Conservation (phyloP, 169 alveolate genomes). For the Eimeria praecox region DNA sequence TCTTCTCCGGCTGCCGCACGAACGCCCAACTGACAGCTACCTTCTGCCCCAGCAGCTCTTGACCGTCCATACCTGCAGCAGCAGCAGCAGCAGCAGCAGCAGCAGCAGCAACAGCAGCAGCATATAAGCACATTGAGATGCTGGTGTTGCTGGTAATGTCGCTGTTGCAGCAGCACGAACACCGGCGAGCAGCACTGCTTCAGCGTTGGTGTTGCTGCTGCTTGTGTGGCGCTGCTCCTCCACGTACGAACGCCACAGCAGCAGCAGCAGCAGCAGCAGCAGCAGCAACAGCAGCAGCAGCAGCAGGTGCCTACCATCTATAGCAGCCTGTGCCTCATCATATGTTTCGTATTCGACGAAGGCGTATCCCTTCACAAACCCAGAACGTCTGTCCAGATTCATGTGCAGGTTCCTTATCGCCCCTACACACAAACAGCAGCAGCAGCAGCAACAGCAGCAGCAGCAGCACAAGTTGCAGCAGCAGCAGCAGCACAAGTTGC, state of each 20-base stretch:
- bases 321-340: slow-evolving; percentile 82
- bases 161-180: not conserved
- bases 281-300: too few species aligned
- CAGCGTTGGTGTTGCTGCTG: not conserved
- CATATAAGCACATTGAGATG: too few species aligned
- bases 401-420: slow-evolving; percentile 93
- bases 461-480: not conserved
- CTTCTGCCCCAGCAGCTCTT: not conserved
- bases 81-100: slow-evolving; percentile 31
- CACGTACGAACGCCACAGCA: not conserved
- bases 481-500: not conserved
- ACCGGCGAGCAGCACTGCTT: not conserved
- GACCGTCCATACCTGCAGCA: slow-evolving; percentile 18
- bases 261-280: slow-evolving; percentile 37
- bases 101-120: slow-evolving; percentile 12
- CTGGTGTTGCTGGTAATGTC: too few species aligned
- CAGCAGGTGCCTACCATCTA: too few species aligned
- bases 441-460: slow-evolving; percentile 43
- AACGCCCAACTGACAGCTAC: slow-evolving; percentile 66
- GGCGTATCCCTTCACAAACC: slow-evolving; percentile 90
- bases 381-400: slow-evolving; percentile 96
- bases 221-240: not conserved
- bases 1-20: not conserved
- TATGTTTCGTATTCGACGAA: slow-evolving; percentile 77
- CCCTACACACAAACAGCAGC: not conserved